A percentile compares a stretch with the other conserved stretches of the same genome.
phyloP scores from a whole-genome alignment of 1,284 basidiomycete species.

The Sporisorium reilianum region DNA sequence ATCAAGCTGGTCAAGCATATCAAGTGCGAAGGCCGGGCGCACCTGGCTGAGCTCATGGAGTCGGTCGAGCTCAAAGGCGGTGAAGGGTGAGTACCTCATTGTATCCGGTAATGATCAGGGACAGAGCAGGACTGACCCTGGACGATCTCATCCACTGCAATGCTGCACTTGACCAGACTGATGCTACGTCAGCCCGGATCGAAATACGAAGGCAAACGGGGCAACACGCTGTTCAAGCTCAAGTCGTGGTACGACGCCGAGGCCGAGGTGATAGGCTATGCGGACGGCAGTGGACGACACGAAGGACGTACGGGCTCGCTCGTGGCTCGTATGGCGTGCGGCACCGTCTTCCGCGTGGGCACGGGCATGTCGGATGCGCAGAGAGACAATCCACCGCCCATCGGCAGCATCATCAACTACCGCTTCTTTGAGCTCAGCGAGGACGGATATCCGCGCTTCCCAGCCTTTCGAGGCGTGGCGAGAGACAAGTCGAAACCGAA shows the following conservation, averaged over 20 bases:
- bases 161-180: conserved; percentile 61
- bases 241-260: conserved; percentile 80
- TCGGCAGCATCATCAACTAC: conserved; percentile 76
- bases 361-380: conserved; percentile 60
- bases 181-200: conserved; percentile 76
- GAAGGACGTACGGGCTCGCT: conserved; percentile 74
- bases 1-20: conserved; percentile 75
- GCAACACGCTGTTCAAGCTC: conserved; percentile 75
- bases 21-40: conserved; percentile 72
- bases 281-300: conserved; percentile 75
- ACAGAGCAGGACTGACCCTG: neutral
- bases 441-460: conserved; percentile 74
- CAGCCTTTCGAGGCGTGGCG: conserved; percentile 74
- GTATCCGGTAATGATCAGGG: neutral
- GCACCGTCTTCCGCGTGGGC: conserved; percentile 70
- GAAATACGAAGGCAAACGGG: conserved; percentile 74
- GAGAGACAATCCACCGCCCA: conserved; percentile 68
- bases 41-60: conserved; percentile 75
- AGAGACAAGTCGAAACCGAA: conserved; percentile 52
- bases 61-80: conserved; percentile 75
- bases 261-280: conserved; percentile 76
- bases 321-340: conserved; percentile 76
- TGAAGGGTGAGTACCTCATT: conserved; percentile 72
- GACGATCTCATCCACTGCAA: neutral
- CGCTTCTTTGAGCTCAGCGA: conserved; percentile 77